phyloP scores from a whole-genome alignment of 176 grass and related monocot species.

The Cenchrus fungigraminus region DNA sequence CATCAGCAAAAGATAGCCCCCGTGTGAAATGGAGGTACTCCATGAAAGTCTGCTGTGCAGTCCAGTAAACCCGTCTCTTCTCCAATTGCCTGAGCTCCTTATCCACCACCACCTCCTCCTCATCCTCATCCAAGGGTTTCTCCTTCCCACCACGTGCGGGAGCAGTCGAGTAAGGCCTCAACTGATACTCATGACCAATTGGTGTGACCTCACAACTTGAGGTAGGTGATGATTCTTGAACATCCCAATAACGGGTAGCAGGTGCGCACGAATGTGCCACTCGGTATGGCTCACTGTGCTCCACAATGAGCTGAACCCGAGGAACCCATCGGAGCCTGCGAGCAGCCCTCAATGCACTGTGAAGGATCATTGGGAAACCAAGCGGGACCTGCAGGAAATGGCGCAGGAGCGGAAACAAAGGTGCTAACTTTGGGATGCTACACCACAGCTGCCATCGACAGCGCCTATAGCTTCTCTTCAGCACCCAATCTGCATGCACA shows the following conservation, averaged over 20 bases:
- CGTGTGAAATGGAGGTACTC: slow-evolving; percentile 69
- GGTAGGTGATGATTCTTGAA: background rate
- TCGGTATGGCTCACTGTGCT: background rate
- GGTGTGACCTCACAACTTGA: slow-evolving; percentile 14
- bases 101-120: slow-evolving; percentile 11
- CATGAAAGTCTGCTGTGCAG: slow-evolving; percentile 48
- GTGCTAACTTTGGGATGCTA: slow-evolving; percentile 17
- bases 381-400: background rate
- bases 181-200: background rate
- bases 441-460: slow-evolving; percentile 1
- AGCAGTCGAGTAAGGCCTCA: slow-evolving; percentile 29
- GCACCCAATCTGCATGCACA: background rate
- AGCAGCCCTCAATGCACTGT: slow-evolving; percentile 1
- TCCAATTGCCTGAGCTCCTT: background rate
- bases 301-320: background rate
- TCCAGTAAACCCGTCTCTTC: background rate
- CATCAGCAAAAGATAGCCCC: slow-evolving; percentile 46
- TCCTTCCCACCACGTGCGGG: background rate
- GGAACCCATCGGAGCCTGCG: slow-evolving; percentile 33
- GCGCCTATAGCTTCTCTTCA: background rate
- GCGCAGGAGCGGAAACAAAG: background rate
- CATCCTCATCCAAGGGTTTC: background rate
- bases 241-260: background rate
- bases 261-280: background rate
- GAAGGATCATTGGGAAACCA: slow-evolving; percentile 43